phyloP scores from a whole-genome alignment of 2,329 filamentous ascomycete species.

The Aspergillus texensis region DNA sequence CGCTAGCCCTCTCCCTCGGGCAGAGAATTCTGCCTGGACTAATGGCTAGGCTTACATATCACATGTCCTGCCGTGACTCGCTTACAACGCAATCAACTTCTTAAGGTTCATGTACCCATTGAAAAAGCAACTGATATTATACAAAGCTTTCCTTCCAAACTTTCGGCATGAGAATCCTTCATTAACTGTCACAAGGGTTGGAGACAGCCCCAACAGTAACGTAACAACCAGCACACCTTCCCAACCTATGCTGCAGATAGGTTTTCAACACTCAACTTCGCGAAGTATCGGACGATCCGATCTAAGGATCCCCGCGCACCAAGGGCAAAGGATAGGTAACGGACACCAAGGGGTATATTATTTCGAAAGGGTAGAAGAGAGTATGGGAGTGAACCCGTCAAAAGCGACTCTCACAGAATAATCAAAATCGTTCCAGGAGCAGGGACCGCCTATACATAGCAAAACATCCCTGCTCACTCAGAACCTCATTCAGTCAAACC shows the following conservation, averaged over 20 bases:
- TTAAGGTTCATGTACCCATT: conserved; percentile 3
- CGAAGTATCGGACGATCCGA: conserved; percentile 20
- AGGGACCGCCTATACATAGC: neutral
- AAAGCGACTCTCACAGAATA: neutral
- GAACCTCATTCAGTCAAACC: neutral
- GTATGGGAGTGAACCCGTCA: conserved; percentile 5
- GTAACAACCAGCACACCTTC: conserved; percentile 10
- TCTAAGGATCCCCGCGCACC: conserved; percentile 16
- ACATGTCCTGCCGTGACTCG: neutral
- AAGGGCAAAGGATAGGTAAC: conserved; percentile 16
- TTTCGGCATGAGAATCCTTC: conserved; percentile 4
- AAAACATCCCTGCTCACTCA: conserved; percentile 3
- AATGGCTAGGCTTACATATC: neutral
- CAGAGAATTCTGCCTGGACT: neutral
- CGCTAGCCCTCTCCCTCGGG: neutral
- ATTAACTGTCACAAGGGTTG: conserved; percentile 1
- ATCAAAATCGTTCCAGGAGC: neutral
- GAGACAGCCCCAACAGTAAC: conserved; percentile 8
- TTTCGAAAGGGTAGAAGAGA: conserved; percentile 21
- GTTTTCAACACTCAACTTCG: conserved; percentile 25
- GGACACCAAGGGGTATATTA: conserved; percentile 28
- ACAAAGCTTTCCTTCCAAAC: conserved; percentile 6
- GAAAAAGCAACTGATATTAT: conserved; percentile 5
- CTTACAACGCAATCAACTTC: neutral
- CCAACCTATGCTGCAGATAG: conserved; percentile 39